These are phyloP conservation scores for Dothideomycetes sp. DNA, from an alignment of 2,329 filamentous ascomycete species.

Conservation along the genomic window DNA sequence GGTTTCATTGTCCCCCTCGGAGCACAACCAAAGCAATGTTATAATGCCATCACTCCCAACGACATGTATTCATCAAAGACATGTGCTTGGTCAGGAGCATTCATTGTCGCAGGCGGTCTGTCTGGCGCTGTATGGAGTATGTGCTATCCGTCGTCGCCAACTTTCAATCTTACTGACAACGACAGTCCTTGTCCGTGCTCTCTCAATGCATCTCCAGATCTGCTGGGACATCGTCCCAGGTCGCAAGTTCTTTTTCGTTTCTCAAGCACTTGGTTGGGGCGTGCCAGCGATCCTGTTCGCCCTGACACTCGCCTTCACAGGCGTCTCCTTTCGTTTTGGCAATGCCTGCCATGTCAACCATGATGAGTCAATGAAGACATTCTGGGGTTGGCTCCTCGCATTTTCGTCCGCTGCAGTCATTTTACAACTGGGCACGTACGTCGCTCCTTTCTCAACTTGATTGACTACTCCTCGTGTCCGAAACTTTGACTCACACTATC, in stretches of 20 bases:
- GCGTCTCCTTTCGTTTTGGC: conserved; percentile 90
- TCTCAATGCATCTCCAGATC: conserved; percentile 93
- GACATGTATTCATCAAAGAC: conserved; percentile 74
- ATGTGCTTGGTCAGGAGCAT: conserved; percentile 79
- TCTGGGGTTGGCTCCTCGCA: conserved; percentile 81
- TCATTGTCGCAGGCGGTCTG: conserved; percentile 79
- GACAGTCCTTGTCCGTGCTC: conserved; percentile 66
- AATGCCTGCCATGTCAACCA: conserved; percentile 92
- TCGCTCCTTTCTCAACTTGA: conserved; percentile 7
- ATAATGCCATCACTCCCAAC: conserved; percentile 82
- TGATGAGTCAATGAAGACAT: conserved; percentile 65
- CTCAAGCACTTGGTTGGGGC: conserved; percentile 73
- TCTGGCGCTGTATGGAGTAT: conserved; percentile 70
- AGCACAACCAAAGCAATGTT: conserved; percentile 69
- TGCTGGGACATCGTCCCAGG: conserved; percentile 94
- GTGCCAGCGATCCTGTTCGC: conserved; percentile 66
- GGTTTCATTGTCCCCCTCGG: conserved; percentile 85
- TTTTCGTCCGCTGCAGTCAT: conserved; percentile 68
- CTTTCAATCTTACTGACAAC: background rate
- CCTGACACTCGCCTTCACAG: conserved; percentile 70
- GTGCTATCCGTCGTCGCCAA: conserved; percentile 12
- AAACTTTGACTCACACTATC: background rate
- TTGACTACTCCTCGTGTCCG: too few species aligned
- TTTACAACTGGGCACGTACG: conserved; percentile 74
- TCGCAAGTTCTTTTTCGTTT: conserved; percentile 76